Conservation (phyloP, 2,329 filamentous ascomycete genomes). For the Aspergillus glaucus region DNA sequence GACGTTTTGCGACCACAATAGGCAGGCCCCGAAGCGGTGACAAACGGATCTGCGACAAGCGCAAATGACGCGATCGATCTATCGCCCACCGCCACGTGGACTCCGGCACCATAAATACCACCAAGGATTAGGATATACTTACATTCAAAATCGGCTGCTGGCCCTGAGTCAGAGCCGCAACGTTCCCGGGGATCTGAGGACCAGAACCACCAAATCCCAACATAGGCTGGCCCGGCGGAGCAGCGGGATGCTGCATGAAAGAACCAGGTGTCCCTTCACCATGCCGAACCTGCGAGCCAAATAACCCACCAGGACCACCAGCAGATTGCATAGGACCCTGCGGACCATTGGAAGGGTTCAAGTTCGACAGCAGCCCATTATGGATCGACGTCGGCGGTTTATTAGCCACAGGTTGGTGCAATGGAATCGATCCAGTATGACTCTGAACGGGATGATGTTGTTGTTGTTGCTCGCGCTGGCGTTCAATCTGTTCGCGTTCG, state of each 20-base stretch:
- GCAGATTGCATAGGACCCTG: conserved; percentile 53
- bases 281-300: conserved; percentile 62
- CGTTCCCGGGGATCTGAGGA: conserved; percentile 42
- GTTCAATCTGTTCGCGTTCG: conserved; percentile 52
- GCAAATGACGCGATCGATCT: background rate
- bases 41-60: background rate
- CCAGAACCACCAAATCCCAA: conserved; percentile 42
- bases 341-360: conserved; percentile 52
- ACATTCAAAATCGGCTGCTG: conserved; percentile 76
- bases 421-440: conserved; percentile 78
- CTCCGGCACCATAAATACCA: background rate
- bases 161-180: conserved; percentile 62
- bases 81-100: background rate
- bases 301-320: conserved; percentile 57
- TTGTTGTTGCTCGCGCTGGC: conserved; percentile 55
- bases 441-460: conserved; percentile 74
- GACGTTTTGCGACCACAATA: conserved; percentile 2
- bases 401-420: conserved; percentile 90
- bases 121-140: conserved; percentile 23
- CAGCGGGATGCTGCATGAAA: conserved; percentile 57
- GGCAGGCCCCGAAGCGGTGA: background rate
- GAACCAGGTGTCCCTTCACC: conserved; percentile 49
- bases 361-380: conserved; percentile 75
- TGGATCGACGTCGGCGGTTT: conserved; percentile 76
- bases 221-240: conserved; percentile 48